Percentiles rank a stretch among this genome's conserved stretches.
These are phyloP conservation scores for Urtica urens DNA, from an alignment of 306 rosid species.

Conservation along the genomic window DNA sequence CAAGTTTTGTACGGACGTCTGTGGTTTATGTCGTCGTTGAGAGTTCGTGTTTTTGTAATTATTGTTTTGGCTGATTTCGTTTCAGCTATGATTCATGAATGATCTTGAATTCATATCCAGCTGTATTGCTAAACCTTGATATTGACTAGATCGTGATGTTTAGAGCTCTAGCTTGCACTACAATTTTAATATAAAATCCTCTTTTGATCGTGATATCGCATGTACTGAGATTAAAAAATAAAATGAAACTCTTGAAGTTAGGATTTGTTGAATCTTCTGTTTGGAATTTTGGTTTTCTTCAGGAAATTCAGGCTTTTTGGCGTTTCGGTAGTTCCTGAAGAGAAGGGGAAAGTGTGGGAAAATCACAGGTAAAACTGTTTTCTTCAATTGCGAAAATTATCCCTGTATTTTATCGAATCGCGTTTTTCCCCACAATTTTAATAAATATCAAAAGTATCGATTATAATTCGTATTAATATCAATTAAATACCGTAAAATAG, in stretches of 20 bases:
- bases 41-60: background rate
- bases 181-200: background rate
- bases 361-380: conserved; percentile 21
- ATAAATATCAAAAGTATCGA: no score
- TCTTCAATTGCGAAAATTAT: no score
- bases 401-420: no score
- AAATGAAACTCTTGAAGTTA: background rate
- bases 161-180: background rate
- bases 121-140: background rate
- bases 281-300: background rate
- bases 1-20: conserved; percentile 8
- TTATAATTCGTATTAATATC: no score
- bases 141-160: background rate
- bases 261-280: background rate
- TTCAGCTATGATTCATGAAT: conserved; percentile 4
- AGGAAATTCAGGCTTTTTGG: conserved; percentile 5
- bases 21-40: no score
- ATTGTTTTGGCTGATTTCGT: background rate
- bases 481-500: no score
- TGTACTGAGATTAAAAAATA: background rate
- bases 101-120: background rate
- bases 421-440: no score
- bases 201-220: background rate
- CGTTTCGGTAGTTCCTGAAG: conserved; percentile 16
- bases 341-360: conserved; percentile 20